phyloP scores from a whole-genome alignment of 139 green algal genomes.

The Picochlorum sp. region DNA sequence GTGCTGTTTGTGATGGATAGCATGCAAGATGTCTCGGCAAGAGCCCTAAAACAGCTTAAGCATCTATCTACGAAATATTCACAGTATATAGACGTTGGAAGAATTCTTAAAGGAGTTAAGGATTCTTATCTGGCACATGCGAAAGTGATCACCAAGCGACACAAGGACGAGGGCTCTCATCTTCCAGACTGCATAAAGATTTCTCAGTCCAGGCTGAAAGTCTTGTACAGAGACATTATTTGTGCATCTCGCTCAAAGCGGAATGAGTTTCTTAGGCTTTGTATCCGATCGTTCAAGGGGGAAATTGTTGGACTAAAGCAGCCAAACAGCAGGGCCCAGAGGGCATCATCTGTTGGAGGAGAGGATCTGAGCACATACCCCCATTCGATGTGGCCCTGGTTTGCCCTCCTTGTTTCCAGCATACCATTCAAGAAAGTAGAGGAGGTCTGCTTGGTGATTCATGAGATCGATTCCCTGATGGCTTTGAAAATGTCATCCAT shows the following conservation, averaged over 20 bases:
- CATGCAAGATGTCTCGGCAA: constrained; percentile 18
- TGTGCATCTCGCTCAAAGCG: neutral
- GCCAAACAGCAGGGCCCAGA: neutral
- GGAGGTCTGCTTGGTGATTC: constrained; percentile 6
- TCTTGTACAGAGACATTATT: neutral
- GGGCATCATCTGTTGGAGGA: neutral
- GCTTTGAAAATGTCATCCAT: neutral
- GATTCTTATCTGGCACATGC: neutral
- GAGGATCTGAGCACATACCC: neutral
- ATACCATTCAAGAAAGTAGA: constrained; percentile 6
- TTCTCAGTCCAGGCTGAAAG: neutral
- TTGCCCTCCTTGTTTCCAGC: neutral
- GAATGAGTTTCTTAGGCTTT: neutral
- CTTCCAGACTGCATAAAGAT: neutral
- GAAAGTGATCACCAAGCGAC: neutral
- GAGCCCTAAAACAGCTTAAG: constrained; percentile 28
- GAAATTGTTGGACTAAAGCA: neutral
- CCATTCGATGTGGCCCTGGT: neutral
- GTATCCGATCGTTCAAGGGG: neutral
- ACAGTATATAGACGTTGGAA: constrained; percentile 21
- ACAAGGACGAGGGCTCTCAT: neutral
- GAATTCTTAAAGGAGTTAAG: constrained; percentile 8
- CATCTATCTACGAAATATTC: constrained; percentile 13
- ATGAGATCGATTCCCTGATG: neutral
- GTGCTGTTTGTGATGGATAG: constrained; percentile 53